Evolutionary conservation across 2,329 filamentous ascomycete genomes (phyloP).

Genomic region (Microsporum ferrugineum): DNA sequence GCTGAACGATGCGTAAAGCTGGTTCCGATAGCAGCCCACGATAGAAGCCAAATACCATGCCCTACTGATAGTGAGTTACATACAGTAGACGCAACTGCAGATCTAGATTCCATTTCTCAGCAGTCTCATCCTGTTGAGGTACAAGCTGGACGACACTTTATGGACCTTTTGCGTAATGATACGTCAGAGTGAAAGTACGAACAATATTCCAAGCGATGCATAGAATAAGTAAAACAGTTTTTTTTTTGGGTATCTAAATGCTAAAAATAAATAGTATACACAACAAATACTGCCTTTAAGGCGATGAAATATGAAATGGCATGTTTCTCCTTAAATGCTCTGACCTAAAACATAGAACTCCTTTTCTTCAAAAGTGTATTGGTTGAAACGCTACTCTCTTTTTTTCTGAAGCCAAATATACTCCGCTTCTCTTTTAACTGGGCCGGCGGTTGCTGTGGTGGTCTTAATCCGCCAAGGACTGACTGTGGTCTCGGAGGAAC

Average conservation of each 20-base stretch:
- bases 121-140: conserved; percentile 6
- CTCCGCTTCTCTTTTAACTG: conserved; percentile 32
- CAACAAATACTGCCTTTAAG: not conserved
- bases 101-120: not conserved
- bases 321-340: not conserved
- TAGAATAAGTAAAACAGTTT: not conserved
- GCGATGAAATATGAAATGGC: not conserved
- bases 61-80: not conserved
- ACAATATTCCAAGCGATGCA: not conserved
- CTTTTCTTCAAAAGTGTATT: conserved; percentile 34
- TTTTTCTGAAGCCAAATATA: conserved; percentile 35
- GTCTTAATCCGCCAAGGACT: not conserved
- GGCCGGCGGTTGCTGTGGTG: conserved; percentile 12
- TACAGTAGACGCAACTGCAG: not conserved
- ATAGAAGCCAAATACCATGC: not conserved
- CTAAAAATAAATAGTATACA: not conserved
- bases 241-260: not conserved
- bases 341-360: conserved; percentile 33
- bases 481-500: not conserved
- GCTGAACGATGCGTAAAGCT: conserved; percentile 28
- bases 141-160: conserved; percentile 12
- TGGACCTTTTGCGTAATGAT: not conserved
- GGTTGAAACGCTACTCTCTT: conserved; percentile 17
- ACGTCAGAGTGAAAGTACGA: not conserved
- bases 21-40: conserved; percentile 2